phyloP scores from a whole-genome alignment of 495 filamentous ascomycete genomes.

The Chaetomidium leptoderma region DNA sequence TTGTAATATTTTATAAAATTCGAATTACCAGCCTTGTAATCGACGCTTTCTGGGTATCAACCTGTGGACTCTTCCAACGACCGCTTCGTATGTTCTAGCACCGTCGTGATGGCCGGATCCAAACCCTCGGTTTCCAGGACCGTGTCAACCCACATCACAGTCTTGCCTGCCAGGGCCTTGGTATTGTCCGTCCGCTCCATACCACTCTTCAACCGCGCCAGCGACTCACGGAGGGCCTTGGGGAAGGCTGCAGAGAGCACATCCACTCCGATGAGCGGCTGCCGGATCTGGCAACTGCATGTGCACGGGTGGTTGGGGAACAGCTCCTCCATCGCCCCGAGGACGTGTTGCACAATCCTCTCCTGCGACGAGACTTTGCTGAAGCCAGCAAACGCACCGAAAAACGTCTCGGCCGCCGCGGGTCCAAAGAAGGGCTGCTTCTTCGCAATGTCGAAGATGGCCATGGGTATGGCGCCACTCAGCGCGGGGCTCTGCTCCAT shows the following conservation, averaged over 20 bases:
- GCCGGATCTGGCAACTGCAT: constrained; percentile 63
- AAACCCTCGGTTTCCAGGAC: constrained; percentile 54
- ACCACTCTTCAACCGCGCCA: constrained; percentile 54
- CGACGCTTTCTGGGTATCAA: constrained; percentile 25
- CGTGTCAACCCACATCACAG: constrained; percentile 55
- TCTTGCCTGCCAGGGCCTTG: constrained; percentile 49
- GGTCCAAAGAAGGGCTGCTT: constrained; percentile 66
- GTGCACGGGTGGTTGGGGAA: constrained; percentile 57
- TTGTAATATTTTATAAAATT: not conserved
- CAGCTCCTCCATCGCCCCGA: constrained; percentile 56
- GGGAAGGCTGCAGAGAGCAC: constrained; percentile 67
- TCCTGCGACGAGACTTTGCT: constrained; percentile 55
- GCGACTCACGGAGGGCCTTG: constrained; percentile 56
- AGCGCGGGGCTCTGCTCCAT: constrained; percentile 75
- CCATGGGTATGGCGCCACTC: constrained; percentile 84
- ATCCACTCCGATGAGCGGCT: constrained; percentile 63
- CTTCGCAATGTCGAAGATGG: constrained; percentile 84
- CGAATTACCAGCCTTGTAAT: too few relatives aligned
- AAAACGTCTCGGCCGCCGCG: constrained; percentile 67
- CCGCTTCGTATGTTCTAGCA: constrained; percentile 53
- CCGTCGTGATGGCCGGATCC: constrained; percentile 63
- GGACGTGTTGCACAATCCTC: constrained; percentile 71
- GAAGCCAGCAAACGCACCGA: constrained; percentile 71
- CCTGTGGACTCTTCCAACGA: constrained; percentile 25
- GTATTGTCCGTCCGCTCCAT: constrained; percentile 41